Base-by-base conservation (phyloP, 2,329 filamentous ascomycete species). In the Sporothrix brunneoviolacea region DNA sequence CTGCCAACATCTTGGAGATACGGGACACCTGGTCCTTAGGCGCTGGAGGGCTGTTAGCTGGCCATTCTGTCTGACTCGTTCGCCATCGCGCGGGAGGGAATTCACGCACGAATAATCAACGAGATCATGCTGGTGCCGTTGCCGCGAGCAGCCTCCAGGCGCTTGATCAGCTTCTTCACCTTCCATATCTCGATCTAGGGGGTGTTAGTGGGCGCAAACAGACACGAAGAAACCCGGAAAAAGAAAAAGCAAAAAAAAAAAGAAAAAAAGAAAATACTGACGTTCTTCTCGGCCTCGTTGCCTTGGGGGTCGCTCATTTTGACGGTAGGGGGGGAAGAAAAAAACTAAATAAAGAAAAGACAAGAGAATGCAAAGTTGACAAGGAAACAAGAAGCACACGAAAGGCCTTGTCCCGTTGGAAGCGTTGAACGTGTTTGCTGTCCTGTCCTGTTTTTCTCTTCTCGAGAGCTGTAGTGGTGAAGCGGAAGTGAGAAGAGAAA, bases 81-180 rank as follows among this genome's bases (percentile, higher is more conserved):
- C 6, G 24, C 24, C 15, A 30, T 21, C n/a, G 5, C 10, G 58
- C 53, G 51, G 42, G 58, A 62, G 24, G 24, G 24, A 5, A 6
- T 28, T 37, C 51, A 75, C 87, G 65, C 76, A 94, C 89, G 93
- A 66, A 98, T 97, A 64, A 98, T 96, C 71, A 98, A 82, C 58
- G 91, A 97, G 72, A 98, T 98, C 93, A 98, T 98, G 76, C 86
- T 91, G 58, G 93, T 98, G 75, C 93, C 93, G 82, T 98, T 98
- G 69, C 93, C 93, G 69, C 94, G 82, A 61, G 94, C 94, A 57
- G 89, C 87, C 73, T 97, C 93, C 63, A 98, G 88, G 64, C 93
- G 88, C 76, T 97, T 98, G 75, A 98, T 95, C 67, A 98, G 78
- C 79, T 98, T 98, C 82, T 98, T 98, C 67, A 98, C 91, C 85